Percentiles rank a stretch among this genome's conserved stretches.
Evolutionary conservation across 2,329 filamentous ascomycete species (phyloP).

Genomic region (Leptoxyphium fumago): DNA sequence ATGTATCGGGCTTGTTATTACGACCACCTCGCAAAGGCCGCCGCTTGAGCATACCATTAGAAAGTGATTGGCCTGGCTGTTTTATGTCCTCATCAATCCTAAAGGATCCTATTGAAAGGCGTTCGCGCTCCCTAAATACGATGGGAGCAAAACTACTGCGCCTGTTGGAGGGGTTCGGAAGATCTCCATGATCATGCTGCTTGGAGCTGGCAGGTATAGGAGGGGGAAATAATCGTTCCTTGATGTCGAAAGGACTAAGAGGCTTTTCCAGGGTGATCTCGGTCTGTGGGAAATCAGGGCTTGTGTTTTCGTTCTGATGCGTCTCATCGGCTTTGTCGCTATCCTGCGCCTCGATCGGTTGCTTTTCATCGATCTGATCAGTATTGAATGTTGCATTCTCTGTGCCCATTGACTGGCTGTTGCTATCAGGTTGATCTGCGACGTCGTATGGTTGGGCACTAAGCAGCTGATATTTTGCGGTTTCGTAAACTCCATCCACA

Average conservation of each 20-base stretch:
- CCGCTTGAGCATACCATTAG: too few species aligned
- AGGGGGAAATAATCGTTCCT: conserved; percentile 33
- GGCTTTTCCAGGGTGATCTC: conserved; percentile 7
- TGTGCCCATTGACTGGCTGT: neutral
- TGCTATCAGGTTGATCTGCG: neutral
- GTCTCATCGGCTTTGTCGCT: neutral
- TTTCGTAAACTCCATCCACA: neutral
- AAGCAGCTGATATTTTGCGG: neutral
- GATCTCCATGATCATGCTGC: neutral
- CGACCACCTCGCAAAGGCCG: too few species aligned
- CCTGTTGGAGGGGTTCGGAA: conserved; percentile 3
- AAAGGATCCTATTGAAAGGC: too few species aligned
- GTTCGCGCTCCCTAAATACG: conserved; percentile 25
- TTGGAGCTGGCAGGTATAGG: conserved; percentile 17
- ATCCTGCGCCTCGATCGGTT: neutral
- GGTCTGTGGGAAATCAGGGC: neutral
- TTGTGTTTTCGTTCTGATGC: neutral
- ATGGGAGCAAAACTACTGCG: conserved; percentile 38
- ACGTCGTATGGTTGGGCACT: neutral
- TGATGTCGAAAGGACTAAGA: conserved; percentile 26
- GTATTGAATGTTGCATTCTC: neutral
- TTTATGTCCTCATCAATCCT: too few species aligned
- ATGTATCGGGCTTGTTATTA: neutral
- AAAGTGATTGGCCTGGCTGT: too few species aligned
- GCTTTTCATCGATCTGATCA: neutral